These are phyloP conservation scores for Paspalum vaginatum DNA, from an alignment of 176 grass and related monocot species.

Conservation along the genomic window DNA sequence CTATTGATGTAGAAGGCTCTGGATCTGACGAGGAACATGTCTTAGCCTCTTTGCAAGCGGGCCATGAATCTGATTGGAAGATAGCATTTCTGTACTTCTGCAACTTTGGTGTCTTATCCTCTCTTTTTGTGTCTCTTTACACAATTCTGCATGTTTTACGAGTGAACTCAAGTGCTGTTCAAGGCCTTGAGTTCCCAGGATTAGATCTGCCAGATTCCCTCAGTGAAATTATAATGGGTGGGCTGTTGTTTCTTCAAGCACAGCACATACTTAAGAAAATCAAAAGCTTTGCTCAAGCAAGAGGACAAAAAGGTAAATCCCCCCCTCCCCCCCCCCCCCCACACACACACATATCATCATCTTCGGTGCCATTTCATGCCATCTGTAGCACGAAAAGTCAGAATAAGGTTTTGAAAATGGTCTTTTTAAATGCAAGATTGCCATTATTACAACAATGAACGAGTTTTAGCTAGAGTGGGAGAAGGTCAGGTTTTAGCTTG, in stretches of 20 bases:
- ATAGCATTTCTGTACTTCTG: constrained; percentile 75
- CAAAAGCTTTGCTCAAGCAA: constrained; percentile 64
- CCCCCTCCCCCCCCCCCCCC: neutral
- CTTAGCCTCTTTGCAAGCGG: constrained; percentile 59
- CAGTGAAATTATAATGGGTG: constrained; percentile 75
- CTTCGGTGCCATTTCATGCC: constrained; percentile 11
- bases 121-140: constrained; percentile 64
- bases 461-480: neutral
- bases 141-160: constrained; percentile 68
- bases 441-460: neutral
- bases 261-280: constrained; percentile 68
- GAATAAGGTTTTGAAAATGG: neutral
- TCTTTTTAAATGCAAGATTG: neutral
- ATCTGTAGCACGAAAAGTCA: constrained; percentile 14
- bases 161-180: constrained; percentile 43
- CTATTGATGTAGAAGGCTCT: constrained; percentile 58
- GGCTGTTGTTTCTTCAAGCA: constrained; percentile 79
- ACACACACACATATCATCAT: too few species aligned
- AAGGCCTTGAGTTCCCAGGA: constrained; percentile 80
- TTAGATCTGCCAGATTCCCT: constrained; percentile 94
- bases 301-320: constrained; percentile 69
- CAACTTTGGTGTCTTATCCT: constrained; percentile 78
- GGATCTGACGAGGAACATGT: constrained; percentile 64
- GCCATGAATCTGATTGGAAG: constrained; percentile 64
- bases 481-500: constrained; percentile 23